phyloP scores from a whole-genome alignment of 768 basidiomycete species.

The Galerina sulciceps region DNA sequence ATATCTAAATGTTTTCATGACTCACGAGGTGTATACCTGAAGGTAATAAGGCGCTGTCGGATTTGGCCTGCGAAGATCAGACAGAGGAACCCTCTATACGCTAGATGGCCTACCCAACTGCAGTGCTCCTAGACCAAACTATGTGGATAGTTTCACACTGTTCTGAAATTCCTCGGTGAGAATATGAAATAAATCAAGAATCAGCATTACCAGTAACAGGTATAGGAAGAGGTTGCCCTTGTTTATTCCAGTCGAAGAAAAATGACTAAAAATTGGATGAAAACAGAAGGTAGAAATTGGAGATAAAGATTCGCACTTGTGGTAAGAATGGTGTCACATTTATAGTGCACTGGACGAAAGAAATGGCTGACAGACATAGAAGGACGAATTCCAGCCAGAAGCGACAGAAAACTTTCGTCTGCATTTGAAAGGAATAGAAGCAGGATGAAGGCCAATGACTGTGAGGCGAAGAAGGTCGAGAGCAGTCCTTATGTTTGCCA shows the following conservation, averaged over 20 bases:
- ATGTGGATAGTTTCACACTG: conserved; percentile 51
- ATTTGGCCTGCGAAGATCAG: conserved; percentile 46
- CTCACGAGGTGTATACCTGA: conserved; percentile 66
- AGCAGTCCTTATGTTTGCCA: too few relatives aligned
- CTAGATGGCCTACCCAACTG: conserved; percentile 38
- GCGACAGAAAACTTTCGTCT: not conserved
- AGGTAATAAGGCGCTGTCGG: conserved; percentile 61
- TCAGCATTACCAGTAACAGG: conserved; percentile 39
- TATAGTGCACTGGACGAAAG: conserved; percentile 11
- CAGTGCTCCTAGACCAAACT: conserved; percentile 41
- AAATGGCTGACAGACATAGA: conserved; percentile 4
- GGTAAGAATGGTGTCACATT: conserved; percentile 27
- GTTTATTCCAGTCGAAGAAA: conserved; percentile 45
- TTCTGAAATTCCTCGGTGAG: conserved; percentile 24
- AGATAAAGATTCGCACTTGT: conserved; percentile 26
- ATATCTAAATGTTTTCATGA: conserved; percentile 1
- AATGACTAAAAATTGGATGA: conserved; percentile 36
- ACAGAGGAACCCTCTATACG: not conserved
- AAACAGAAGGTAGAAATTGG: not conserved
- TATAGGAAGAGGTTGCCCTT: conserved; percentile 38
- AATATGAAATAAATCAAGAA: not conserved
- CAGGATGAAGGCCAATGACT: not conserved
- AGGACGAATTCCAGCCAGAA: not conserved
- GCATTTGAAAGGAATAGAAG: not conserved
- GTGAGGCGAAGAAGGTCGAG: not conserved